Conservation (phyloP, 2,329 filamentous ascomycete species). For the Pseudogymnoascus sp. region DNA sequence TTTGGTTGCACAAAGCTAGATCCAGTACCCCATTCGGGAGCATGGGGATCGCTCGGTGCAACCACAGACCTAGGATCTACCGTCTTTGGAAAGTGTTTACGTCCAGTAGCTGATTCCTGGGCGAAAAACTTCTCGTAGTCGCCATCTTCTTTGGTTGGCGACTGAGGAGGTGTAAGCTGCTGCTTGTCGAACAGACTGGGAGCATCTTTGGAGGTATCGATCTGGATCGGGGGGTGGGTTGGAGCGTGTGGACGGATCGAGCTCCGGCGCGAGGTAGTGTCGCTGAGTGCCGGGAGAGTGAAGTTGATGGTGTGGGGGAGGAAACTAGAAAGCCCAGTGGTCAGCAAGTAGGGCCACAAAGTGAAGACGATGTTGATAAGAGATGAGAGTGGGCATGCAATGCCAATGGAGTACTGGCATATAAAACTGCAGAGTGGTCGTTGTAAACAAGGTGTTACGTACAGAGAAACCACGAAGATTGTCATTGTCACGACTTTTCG, state of each 20-base stretch:
- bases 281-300: conserved; percentile 49
- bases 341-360: conserved; percentile 11
- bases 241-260: conserved; percentile 19
- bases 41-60: conserved; percentile 65
- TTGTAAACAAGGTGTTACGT: conserved; percentile 28
- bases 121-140: conserved; percentile 41
- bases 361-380: neutral
- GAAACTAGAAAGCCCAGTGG: conserved; percentile 49
- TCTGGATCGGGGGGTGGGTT: conserved; percentile 34
- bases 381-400: neutral
- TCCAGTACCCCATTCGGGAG: conserved; percentile 61
- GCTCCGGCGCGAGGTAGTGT: conserved; percentile 32
- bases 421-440: neutral
- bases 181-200: conserved; percentile 27
- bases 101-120: conserved; percentile 43
- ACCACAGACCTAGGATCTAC: conserved; percentile 42
- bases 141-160: conserved; percentile 29
- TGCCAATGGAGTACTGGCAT: neutral
- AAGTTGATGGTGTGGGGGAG: conserved; percentile 91
- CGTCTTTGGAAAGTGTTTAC: conserved; percentile 46
- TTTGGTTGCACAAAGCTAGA: conserved; percentile 52
- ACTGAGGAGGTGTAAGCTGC: conserved; percentile 27
- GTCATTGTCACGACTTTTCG: conserved; percentile 37
- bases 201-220: conserved; percentile 47
- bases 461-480: conserved; percentile 52